Conservation (phyloP, 805 yeast species). For the Wickerhamiella alocasiicola region DNA sequence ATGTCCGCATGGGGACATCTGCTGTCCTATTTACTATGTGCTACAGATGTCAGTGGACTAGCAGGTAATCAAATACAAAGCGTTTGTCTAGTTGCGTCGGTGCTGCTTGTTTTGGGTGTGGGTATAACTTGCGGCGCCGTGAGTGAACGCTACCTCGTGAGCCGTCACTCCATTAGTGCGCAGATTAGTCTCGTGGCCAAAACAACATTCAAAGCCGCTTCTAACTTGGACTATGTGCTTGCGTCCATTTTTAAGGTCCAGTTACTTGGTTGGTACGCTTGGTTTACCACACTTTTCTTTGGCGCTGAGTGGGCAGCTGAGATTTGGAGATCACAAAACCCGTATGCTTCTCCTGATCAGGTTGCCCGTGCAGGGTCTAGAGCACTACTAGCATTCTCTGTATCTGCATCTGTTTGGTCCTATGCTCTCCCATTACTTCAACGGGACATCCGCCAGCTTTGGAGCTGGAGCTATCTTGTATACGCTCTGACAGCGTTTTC, state of each 20-base stretch:
- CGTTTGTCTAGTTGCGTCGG: constrained; percentile 33
- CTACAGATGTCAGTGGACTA: constrained; percentile 34
- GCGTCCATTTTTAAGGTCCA: constrained; percentile 42
- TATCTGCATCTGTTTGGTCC: constrained; percentile 22
- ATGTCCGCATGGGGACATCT: constrained; percentile 51
- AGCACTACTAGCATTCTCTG: constrained; percentile 28
- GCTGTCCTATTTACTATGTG: constrained; percentile 42
- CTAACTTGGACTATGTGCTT: constrained; percentile 37
- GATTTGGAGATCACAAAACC: constrained; percentile 34
- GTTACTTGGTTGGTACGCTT: constrained; percentile 57
- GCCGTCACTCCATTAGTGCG: constrained; percentile 8
- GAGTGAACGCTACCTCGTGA: constrained; percentile 38
- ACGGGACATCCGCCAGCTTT: constrained; percentile 24
- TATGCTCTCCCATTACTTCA: constrained; percentile 14
- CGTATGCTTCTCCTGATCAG: constrained; percentile 25
- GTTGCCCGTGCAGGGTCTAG: constrained; percentile 27
- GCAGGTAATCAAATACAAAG: constrained; percentile 38
- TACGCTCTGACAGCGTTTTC: constrained; percentile 38
- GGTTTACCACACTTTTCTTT: constrained; percentile 53
- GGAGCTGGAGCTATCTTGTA: constrained; percentile 40
- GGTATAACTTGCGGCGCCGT: constrained; percentile 32
- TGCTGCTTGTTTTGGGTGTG: constrained; percentile 33
- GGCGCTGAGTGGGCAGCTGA: constrained; percentile 57
- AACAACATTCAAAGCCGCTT: constrained; percentile 4
- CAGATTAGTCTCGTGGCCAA: neutral